phyloP scores from a whole-genome alignment of 2,329 filamentous ascomycete genomes.

The Phyllosticta paracitricarpa region DNA sequence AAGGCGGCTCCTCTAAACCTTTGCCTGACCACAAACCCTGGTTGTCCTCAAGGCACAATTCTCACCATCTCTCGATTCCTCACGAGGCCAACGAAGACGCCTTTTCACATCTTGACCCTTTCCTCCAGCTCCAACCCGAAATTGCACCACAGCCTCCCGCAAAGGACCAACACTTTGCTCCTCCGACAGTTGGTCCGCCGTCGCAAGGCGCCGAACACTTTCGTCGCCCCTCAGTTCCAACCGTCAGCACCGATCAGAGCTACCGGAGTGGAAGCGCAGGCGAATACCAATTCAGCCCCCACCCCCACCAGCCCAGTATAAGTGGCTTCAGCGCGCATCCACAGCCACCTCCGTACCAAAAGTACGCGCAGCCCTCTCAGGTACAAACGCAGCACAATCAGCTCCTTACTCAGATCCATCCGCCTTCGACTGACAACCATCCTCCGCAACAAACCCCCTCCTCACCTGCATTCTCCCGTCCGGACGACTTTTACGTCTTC shows the following conservation, averaged over 20 bases:
- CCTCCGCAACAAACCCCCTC: conserved; percentile 21
- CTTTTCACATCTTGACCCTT: conserved; percentile 24
- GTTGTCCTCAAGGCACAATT: conserved; percentile 13
- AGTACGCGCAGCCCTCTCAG: conserved; percentile 4
- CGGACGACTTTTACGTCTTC: conserved; percentile 15
- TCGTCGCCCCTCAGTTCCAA: conserved; percentile 16
- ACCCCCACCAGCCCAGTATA: conserved; percentile 20
- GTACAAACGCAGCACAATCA: conserved; percentile 6
- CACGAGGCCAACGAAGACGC: conserved; percentile 26
- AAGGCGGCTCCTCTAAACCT: conserved; percentile 10
- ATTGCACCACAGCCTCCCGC: conserved; percentile 25
- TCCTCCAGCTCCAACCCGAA: conserved; percentile 24
- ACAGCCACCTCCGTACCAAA: conserved; percentile 7
- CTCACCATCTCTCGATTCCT: conserved; percentile 25
- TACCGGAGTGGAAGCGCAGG: conserved; percentile 23
- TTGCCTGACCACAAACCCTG: conserved; percentile 15
- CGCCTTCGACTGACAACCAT: conserved; percentile 22
- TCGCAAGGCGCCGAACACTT: not conserved
- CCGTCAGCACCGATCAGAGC: conserved; percentile 29
- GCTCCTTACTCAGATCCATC: conserved; percentile 17
- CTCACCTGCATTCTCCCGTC: not conserved
- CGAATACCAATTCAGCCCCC: conserved; percentile 31
- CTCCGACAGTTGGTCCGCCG: conserved; percentile 2
- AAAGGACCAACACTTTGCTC: conserved; percentile 21
- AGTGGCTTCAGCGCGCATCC: conserved; percentile 4